Evolutionary conservation across 2,329 filamentous ascomycete species (phyloP).

Genomic region (Arachnopeziza araneosa): DNA sequence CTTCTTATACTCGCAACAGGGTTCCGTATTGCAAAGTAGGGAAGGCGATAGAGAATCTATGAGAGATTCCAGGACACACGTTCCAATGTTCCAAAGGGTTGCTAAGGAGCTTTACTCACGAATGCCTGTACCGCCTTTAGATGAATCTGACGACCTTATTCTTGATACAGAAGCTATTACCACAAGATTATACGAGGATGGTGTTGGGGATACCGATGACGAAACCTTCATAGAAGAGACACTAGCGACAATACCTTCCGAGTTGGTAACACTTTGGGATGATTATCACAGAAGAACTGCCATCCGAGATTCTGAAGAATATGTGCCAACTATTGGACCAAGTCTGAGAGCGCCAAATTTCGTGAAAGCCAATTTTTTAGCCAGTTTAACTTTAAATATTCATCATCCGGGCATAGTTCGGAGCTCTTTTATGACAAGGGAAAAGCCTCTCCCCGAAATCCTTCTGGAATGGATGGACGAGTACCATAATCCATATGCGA

Average conservation of each 20-base stretch:
- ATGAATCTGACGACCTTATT: constrained; percentile 67
- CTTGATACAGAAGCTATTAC: constrained; percentile 70
- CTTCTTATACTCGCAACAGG: constrained; percentile 5
- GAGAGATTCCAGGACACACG: constrained; percentile 17
- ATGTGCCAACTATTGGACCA: constrained; percentile 59
- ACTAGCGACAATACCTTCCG: constrained; percentile 47
- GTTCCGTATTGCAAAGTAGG: constrained; percentile 14
- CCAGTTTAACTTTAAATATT: constrained; percentile 69
- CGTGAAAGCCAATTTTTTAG: constrained; percentile 73
- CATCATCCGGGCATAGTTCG: constrained; percentile 55
- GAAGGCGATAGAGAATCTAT: constrained; percentile 5
- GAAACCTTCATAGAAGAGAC: constrained; percentile 50
- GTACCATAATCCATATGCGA: constrained; percentile 66
- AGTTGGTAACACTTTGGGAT: constrained; percentile 51
- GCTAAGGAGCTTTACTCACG: constrained; percentile 64
- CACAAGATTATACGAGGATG: constrained; percentile 57
- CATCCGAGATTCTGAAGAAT: constrained; percentile 45
- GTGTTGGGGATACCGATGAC: constrained; percentile 51
- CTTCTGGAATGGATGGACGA: constrained; percentile 78
- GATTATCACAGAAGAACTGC: constrained; percentile 41
- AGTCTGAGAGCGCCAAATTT: constrained; percentile 56
- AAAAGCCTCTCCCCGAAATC: constrained; percentile 64
- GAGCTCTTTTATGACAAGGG: constrained; percentile 14
- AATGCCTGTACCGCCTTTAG: constrained; percentile 52
- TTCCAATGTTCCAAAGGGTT: constrained; percentile 52